Base-by-base conservation (phyloP, 352 stramenopile species). In the Globisporangium yorkense region DNA sequence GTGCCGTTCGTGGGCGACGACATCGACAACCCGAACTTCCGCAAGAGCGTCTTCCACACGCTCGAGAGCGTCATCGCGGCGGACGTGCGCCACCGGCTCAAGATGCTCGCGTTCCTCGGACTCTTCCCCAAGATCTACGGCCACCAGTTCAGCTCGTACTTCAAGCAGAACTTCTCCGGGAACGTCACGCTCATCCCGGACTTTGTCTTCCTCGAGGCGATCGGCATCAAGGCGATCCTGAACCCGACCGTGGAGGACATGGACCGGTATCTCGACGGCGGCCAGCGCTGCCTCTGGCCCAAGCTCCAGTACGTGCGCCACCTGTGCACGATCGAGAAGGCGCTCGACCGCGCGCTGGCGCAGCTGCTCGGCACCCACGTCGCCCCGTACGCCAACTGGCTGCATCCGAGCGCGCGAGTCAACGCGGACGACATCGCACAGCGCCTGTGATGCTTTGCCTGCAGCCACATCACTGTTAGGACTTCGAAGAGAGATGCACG, bases 121-220 rank as follows among this genome's bases (percentile, higher is more conserved):
- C 65, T 98, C n/a, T 96, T 92, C 51, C 75, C 86, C 2, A 83
- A 79, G 61, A 85, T 87, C 52, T 86, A 89, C 56, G 78, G 74
- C 4, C 89, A 98, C 67, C 76, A 87, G 52, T 82, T 82, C 59
- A 86, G 74, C 52, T 81, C 67, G 48, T 87, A 74, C 52, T 75
- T 97, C 72, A 85, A 89, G 49, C 92, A 98, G 75, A 96, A 98
- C 62, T 99, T 98, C 68, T 95, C 97, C 51, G 96, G 95, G 27
- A 97, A 98, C 70, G 88, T 99, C 51, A 98, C 96, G 18, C 75
- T 99, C 52, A 95, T 97, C 74, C 75, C 87, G 8, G 84, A 89
- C 40, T 91, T 98, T 57, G 71, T 94, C 51, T 89, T 89, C 47
- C 59, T 97, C 8, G 78, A 94, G 43, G 74, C 74, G 5, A 92